Conservation (phyloP, 108 stramenopile species). For the Seminavis robusta region DNA sequence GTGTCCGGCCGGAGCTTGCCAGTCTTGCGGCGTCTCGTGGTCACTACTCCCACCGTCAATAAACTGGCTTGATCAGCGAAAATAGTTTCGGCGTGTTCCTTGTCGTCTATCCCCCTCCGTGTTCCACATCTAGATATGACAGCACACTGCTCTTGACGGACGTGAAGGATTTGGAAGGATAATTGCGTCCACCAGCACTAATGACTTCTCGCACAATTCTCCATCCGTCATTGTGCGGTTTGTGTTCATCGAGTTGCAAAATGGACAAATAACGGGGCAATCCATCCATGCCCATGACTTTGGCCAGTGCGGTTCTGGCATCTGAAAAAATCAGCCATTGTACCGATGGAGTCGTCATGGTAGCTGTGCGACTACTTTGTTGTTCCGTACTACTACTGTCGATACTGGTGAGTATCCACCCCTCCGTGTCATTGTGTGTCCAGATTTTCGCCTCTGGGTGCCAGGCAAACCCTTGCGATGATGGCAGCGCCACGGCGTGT, state of each 20-base stretch:
- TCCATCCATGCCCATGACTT: conserved; percentile 17
- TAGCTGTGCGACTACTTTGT: neutral
- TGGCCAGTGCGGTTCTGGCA: conserved; percentile 20
- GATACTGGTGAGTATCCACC: neutral
- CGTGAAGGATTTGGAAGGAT: neutral
- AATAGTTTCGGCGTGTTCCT: conserved; percentile 5
- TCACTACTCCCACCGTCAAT: conserved; percentile 18
- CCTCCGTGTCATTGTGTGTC: neutral
- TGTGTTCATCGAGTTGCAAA: conserved; percentile 6
- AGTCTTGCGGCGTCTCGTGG: conserved; percentile 6
- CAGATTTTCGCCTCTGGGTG: neutral
- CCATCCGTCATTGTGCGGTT: conserved; percentile 25
- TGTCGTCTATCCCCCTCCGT: conserved; percentile 20
- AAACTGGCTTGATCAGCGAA: conserved; percentile 14
- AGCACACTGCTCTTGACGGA: neutral
- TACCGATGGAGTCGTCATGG: neutral
- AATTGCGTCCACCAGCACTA: neutral
- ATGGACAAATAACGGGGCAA: conserved; percentile 12
- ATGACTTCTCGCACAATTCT: conserved; percentile 22
- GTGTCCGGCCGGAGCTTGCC: conserved; percentile 23
- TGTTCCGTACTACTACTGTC: neutral
- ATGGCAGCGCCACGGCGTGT: conserved; percentile 6
- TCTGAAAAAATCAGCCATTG: conserved; percentile 16
- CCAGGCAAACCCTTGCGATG: conserved; percentile 9
- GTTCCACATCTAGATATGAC: conserved; percentile 20